Evolutionary conservation across 495 filamentous ascomycete species (phyloP).

Genomic region (Neurospora sp.): DNA sequence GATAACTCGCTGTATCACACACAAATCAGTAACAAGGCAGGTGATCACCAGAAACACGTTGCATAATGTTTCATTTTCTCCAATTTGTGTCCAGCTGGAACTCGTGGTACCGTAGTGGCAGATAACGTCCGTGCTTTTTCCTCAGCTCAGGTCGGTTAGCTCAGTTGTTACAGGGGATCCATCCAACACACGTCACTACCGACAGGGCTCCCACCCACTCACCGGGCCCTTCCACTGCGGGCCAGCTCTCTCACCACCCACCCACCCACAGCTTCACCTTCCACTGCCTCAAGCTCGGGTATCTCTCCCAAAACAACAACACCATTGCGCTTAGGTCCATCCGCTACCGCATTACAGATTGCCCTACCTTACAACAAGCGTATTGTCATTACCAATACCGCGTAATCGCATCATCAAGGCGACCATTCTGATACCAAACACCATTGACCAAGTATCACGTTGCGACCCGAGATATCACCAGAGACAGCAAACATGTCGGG

Average conservation of each 20-base stretch:
- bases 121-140: not conserved
- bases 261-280: not conserved
- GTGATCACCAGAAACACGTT: not conserved
- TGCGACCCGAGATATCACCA: not conserved
- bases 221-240: not conserved
- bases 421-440: slow-evolving; percentile 14
- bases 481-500: slow-evolving; percentile 25
- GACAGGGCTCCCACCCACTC: not conserved
- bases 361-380: not conserved
- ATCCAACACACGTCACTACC: not conserved
- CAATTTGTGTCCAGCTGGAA: not conserved
- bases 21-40: not conserved
- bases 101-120: not conserved
- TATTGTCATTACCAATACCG: not conserved
- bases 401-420: slow-evolving; percentile 23
- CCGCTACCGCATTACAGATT: not conserved
- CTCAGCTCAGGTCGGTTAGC: not conserved
- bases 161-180: not conserved
- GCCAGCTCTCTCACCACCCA: not conserved
- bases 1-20: not conserved
- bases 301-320: not conserved
- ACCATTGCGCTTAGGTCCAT: not conserved
- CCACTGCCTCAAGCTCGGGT: not conserved
- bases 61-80: not conserved
- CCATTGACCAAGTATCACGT: not conserved